Percentiles rank a stretch among this genome's conserved stretches.
Conservation (phyloP, 2,329 filamentous ascomycete genomes). For the Fonsecaea nubica region DNA sequence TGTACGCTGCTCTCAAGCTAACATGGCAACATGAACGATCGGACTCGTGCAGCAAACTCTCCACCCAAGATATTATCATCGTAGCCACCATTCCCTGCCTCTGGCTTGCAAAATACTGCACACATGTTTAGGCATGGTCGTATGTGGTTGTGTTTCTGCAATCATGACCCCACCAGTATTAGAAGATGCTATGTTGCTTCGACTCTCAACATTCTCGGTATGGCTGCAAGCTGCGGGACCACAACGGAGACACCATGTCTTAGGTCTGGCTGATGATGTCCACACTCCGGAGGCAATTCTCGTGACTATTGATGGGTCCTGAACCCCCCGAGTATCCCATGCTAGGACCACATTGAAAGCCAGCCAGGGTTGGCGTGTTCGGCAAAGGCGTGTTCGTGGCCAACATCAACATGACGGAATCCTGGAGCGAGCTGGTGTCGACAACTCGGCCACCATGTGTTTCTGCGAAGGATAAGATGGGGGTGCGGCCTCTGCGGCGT, state of each 20-base stretch:
- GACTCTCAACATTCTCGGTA: neutral
- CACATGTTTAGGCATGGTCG: neutral
- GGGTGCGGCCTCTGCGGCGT: conserved; percentile 20
- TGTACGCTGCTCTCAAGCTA: neutral
- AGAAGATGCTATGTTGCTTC: neutral
- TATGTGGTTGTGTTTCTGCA: neutral
- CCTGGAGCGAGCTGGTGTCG: conserved; percentile 33
- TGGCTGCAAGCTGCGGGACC: neutral
- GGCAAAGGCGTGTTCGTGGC: conserved; percentile 36
- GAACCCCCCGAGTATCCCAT: neutral
- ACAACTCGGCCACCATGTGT: conserved; percentile 30
- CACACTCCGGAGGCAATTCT: neutral
- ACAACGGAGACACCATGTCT: neutral
- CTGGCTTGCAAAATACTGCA: neutral
- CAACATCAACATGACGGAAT: conserved; percentile 35
- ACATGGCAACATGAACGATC: neutral
- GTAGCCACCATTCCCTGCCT: neutral
- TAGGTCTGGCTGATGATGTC: conserved; percentile 15
- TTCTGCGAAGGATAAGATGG: conserved; percentile 29
- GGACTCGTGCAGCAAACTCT: neutral
- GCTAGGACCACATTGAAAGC: neutral
- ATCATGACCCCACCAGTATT: neutral
- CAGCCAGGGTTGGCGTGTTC: conserved; percentile 22
- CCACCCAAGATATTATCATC: neutral
- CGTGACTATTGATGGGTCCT: neutral